Conservation (phyloP, 768 basidiomycete genomes). For the Leccinum longicurvipes region DNA sequence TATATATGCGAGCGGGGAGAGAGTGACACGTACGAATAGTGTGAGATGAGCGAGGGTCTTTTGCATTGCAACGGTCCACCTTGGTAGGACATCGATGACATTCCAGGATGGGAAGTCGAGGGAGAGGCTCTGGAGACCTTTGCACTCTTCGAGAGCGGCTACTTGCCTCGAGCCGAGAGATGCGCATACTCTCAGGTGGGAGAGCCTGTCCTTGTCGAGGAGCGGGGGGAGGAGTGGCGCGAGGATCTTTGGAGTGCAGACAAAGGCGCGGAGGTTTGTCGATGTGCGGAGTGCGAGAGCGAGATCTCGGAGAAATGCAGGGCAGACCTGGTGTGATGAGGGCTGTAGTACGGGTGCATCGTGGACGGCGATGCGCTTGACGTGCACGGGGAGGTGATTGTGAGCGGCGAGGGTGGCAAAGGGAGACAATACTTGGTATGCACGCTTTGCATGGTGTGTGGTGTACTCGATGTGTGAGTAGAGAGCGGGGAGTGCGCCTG, state of each 20-base stretch:
- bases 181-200: constrained; percentile 47
- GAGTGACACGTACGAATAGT: constrained; percentile 48
- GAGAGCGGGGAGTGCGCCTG: constrained; percentile 58
- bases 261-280: constrained; percentile 54
- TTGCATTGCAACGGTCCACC: constrained; percentile 47
- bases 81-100: constrained; percentile 54
- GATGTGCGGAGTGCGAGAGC: constrained; percentile 45
- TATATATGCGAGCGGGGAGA: neutral
- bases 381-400: constrained; percentile 52
- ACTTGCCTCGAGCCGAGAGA: constrained; percentile 53
- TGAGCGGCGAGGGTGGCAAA: constrained; percentile 57
- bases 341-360: constrained; percentile 41
- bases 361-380: constrained; percentile 57
- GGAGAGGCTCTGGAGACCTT: constrained; percentile 42
- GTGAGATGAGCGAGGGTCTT: constrained; percentile 51
- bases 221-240: constrained; percentile 50
- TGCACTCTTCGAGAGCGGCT: constrained; percentile 38
- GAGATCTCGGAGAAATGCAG: constrained; percentile 53
- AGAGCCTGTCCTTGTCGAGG: constrained; percentile 41
- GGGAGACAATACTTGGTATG: constrained; percentile 47
- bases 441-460: constrained; percentile 54
- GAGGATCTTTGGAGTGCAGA: constrained; percentile 46
- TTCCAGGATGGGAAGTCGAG: constrained; percentile 65
- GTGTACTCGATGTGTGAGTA: constrained; percentile 59
- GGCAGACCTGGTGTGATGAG: constrained; percentile 29